Conservation (phyloP, 352 stramenopile species). For the Elongisporangium anandrum region DNA sequence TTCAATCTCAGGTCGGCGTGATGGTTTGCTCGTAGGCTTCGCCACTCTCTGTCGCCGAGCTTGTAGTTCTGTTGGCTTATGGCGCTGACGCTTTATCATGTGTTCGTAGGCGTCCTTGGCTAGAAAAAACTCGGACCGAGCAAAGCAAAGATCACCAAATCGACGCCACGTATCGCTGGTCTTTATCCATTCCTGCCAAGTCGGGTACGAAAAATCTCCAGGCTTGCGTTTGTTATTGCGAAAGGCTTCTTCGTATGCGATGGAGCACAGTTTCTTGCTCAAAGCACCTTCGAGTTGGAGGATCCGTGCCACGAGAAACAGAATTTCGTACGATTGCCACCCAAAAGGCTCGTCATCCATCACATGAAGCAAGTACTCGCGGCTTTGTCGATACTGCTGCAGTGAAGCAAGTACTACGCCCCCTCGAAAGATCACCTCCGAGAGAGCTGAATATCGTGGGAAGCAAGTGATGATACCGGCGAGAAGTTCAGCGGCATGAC, state of each 20-base stretch:
- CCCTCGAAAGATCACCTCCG: conserved; percentile 63
- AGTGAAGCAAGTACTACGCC: conserved; percentile 55
- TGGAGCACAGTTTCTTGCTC: conserved; percentile 31
- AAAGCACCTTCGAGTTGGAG: conserved; percentile 47
- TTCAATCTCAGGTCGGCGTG: neutral
- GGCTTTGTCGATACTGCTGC: conserved; percentile 54
- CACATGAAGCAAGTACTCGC: conserved; percentile 64
- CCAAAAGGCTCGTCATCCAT: conserved; percentile 44
- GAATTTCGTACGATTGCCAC: conserved; percentile 45
- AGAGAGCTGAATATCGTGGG: conserved; percentile 39
- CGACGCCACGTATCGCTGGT: conserved; percentile 41
- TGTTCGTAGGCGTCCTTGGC: conserved; percentile 57
- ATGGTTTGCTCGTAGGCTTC: neutral
- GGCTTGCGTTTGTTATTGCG: conserved; percentile 33
- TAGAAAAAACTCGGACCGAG: conserved; percentile 41
- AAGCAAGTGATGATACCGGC: conserved; percentile 56
- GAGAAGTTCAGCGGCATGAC: conserved; percentile 47
- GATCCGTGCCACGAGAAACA: conserved; percentile 56
- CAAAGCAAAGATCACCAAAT: conserved; percentile 45
- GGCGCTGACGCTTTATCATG: conserved; percentile 47
- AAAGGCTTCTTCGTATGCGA: conserved; percentile 72
- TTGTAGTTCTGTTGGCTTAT: conserved; percentile 21
- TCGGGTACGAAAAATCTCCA: conserved; percentile 16
- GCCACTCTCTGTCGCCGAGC: conserved; percentile 19
- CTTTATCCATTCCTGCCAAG: conserved; percentile 64